Percentiles rank a stretch among this genome's conserved stretches.
Conservation (phyloP, 495 filamentous ascomycete genomes). For the Clavariopsis aquatica region DNA sequence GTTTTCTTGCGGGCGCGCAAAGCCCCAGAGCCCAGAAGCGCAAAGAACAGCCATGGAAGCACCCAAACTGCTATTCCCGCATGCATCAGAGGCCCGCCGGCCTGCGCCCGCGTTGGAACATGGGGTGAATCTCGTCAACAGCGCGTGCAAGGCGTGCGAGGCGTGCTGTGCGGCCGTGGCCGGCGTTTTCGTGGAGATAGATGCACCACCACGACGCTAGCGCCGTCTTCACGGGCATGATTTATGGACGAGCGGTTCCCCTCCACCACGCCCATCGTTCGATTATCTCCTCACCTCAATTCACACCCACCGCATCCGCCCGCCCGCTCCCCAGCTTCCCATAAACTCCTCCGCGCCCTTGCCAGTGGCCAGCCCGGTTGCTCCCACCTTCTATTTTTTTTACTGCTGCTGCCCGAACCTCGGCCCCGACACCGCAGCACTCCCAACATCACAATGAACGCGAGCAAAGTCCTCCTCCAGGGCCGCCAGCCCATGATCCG, state of each 20-base stretch:
- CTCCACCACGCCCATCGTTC: slow-evolving; percentile 6
- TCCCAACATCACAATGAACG: slow-evolving; percentile 39
- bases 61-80: background rate
- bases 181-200: background rate
- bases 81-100: background rate
- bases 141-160: background rate
- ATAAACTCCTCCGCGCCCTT: background rate
- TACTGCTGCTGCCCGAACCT: slow-evolving; percentile 5
- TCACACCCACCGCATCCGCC: background rate
- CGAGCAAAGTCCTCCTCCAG: slow-evolving; percentile 42
- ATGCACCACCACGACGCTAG: slow-evolving; percentile 3
- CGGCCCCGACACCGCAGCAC: slow-evolving; percentile 16
- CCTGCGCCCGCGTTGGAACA: background rate
- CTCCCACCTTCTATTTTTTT: too few relatives aligned
- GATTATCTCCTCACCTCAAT: slow-evolving; percentile 14
- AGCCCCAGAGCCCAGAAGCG: slow-evolving; percentile 15
- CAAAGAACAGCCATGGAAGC: slow-evolving; percentile 1
- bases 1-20: background rate
- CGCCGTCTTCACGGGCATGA: background rate
- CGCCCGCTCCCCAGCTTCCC: background rate
- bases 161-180: background rate
- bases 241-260: background rate
- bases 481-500: slow-evolving; percentile 64
- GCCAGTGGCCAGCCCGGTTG: background rate
- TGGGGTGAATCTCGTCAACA: background rate